These are phyloP conservation scores for Sugiyamaella novakii DNA, from an alignment of 1,139 yeast genomes.

Conservation along the genomic window DNA sequence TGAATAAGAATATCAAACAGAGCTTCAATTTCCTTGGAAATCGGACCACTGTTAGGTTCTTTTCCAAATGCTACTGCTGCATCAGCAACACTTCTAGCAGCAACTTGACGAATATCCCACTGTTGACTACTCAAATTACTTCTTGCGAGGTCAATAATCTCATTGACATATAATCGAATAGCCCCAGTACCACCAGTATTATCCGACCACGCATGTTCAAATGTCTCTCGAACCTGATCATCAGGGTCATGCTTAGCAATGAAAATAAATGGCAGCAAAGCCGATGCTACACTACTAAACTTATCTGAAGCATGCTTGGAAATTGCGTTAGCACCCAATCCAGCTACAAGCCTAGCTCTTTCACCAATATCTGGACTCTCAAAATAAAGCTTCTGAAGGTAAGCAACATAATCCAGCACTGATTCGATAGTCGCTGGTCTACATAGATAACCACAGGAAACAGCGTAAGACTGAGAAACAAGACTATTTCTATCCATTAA, in stretches of 20 bases:
- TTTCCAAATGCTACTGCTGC: conserved; percentile 50
- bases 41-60: conserved; percentile 36
- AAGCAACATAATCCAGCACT: conserved; percentile 56
- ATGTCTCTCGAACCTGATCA: conserved; percentile 50
- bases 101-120: conserved; percentile 67
- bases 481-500: conserved; percentile 72
- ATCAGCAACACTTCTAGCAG: conserved; percentile 70
- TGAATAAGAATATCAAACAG: conserved; percentile 60
- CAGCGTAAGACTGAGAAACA: conserved; percentile 73
- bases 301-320: conserved; percentile 71
- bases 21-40: conserved; percentile 32
- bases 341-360: conserved; percentile 55
- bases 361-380: conserved; percentile 51
- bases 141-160: conserved; percentile 58
- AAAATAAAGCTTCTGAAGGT: conserved; percentile 61
- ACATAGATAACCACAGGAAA: conserved; percentile 77
- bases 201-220: conserved; percentile 76
- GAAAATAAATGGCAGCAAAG: conserved; percentile 76
- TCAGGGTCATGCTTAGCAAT: conserved; percentile 72
- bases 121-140: conserved; percentile 56
- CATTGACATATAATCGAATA: conserved; percentile 68
- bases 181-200: conserved; percentile 75
- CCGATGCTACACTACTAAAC: conserved; percentile 62
- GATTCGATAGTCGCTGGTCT: conserved; percentile 61
- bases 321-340: conserved; percentile 65